Percentiles rank a stretch among this genome's conserved stretches.
phyloP scores from a whole-genome alignment of 805 yeast genomes.

The Scheffersomyces ergatensis region DNA sequence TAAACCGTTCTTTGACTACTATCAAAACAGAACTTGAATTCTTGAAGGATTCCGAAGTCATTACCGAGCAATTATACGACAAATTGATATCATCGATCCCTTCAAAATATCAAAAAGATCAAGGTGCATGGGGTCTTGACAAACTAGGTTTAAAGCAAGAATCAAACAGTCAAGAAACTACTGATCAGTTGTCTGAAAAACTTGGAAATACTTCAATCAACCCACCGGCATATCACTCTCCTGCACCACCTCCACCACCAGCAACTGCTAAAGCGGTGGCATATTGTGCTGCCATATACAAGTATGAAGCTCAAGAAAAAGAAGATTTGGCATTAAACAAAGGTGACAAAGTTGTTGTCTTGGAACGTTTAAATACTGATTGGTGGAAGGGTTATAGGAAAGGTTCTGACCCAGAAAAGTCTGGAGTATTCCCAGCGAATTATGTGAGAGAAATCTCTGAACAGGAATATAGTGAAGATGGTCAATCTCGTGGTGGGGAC shows the following conservation, averaged over 20 bases:
- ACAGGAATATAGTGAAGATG: conserved; percentile 22
- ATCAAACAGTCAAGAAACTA: not conserved
- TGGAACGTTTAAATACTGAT: conserved; percentile 73
- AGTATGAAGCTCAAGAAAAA: conserved; percentile 68
- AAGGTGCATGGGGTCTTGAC: conserved; percentile 45
- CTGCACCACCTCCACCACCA: conserved; percentile 18
- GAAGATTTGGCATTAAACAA: conserved; percentile 65
- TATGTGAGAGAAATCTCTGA: conserved; percentile 56
- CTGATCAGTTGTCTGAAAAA: not conserved
- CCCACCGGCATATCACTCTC: conserved; percentile 10
- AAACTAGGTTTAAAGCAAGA: conserved; percentile 13
- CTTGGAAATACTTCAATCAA: not conserved
- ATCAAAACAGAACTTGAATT: conserved; percentile 80
- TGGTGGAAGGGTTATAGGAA: conserved; percentile 83
- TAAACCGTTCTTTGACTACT: conserved; percentile 77
- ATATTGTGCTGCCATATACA: conserved; percentile 66
- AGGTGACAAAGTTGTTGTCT: conserved; percentile 69
- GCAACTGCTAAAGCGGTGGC: conserved; percentile 23
- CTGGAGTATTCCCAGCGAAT: conserved; percentile 89
- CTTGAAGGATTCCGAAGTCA: conserved; percentile 69
- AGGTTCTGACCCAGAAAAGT: conserved; percentile 34
- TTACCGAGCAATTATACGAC: conserved; percentile 53
- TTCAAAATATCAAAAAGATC: conserved; percentile 49
- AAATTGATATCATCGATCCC: conserved; percentile 57
- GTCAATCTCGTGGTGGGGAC: conserved; percentile 13